Evolutionary conservation across 2,329 filamentous ascomycete genomes (phyloP).

Genomic region (Hansfordia pulvinata): DNA sequence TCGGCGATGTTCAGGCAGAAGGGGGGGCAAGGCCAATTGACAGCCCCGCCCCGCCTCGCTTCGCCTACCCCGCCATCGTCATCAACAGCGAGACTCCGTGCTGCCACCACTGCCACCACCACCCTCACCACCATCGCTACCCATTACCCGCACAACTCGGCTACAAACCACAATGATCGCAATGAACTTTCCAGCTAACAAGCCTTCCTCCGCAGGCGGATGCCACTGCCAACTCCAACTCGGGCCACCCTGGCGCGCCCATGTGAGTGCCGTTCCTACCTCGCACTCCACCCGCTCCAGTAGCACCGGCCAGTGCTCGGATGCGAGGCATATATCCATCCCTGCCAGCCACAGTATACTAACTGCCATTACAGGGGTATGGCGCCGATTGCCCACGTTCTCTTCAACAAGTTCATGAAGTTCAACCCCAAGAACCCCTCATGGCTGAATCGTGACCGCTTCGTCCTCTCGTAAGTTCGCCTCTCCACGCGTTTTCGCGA

Average conservation of each 20-base stretch:
- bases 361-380: constrained; percentile 41
- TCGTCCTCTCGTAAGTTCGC: constrained; percentile 98
- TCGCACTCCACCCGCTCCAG: no score
- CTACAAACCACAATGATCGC: no score
- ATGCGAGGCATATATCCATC: no score
- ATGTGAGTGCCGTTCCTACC: constrained; percentile 46
- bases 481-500: no score
- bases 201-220: constrained; percentile 58
- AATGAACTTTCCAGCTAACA: no score
- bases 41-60: constrained; percentile 13
- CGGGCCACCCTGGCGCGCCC: constrained; percentile 94
- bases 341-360: no score
- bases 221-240: constrained; percentile 93
- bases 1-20: constrained; percentile 7
- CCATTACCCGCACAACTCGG: no score
- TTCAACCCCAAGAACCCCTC: constrained; percentile 99
- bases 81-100: no score
- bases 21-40: no score
- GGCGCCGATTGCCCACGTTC: constrained; percentile 90
- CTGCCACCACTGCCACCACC: no score
- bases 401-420: constrained; percentile 98
- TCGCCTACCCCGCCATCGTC: constrained; percentile 6
- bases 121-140: no score
- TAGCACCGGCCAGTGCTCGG: no score
- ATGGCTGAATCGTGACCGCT: constrained; percentile 95